phyloP scores from a whole-genome alignment of 805 yeast species.

The Candida nitratophila region DNA sequence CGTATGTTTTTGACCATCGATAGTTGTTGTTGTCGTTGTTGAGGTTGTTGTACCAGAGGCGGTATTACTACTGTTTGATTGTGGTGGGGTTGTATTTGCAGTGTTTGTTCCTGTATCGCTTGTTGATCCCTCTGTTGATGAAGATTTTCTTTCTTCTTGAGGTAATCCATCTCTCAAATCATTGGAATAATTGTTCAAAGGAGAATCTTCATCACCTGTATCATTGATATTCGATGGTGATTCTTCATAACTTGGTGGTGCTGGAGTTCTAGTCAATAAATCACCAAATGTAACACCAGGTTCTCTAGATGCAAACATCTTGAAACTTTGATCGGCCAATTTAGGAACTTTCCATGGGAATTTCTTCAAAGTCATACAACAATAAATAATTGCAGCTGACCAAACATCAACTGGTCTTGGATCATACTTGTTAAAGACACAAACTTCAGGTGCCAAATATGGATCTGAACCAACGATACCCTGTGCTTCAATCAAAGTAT shows the following conservation, averaged over 20 bases:
- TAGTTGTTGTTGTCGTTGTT: conserved; percentile 7
- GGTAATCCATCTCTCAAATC: conserved; percentile 7
- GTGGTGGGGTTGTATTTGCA: conserved; percentile 6
- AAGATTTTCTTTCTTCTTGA: no score
- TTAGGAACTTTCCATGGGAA: conserved; percentile 96
- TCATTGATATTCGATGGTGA: neutral
- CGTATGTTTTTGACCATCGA: conserved; percentile 39
- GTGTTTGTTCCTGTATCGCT: neutral
- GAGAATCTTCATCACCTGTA: conserved; percentile 5
- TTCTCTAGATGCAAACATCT: conserved; percentile 69
- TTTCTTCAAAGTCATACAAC: conserved; percentile 86
- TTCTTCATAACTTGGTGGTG: conserved; percentile 30
- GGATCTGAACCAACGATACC: conserved; percentile 91
- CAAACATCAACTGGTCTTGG: conserved; percentile 93
- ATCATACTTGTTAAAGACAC: conserved; percentile 74
- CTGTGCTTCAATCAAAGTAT: conserved; percentile 62
- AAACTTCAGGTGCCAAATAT: conserved; percentile 86
- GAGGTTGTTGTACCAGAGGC: conserved; percentile 13
- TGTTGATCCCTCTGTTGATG: neutral
- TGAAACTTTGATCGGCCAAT: conserved; percentile 72
- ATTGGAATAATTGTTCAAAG: conserved; percentile 6
- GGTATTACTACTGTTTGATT: conserved; percentile 1
- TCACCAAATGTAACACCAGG: conserved; percentile 63
- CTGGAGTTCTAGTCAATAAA: conserved; percentile 47
- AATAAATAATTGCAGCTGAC: conserved; percentile 86